Conservation (phyloP, 2,329 filamentous ascomycete genomes). For the Xylariaceae sp. region DNA sequence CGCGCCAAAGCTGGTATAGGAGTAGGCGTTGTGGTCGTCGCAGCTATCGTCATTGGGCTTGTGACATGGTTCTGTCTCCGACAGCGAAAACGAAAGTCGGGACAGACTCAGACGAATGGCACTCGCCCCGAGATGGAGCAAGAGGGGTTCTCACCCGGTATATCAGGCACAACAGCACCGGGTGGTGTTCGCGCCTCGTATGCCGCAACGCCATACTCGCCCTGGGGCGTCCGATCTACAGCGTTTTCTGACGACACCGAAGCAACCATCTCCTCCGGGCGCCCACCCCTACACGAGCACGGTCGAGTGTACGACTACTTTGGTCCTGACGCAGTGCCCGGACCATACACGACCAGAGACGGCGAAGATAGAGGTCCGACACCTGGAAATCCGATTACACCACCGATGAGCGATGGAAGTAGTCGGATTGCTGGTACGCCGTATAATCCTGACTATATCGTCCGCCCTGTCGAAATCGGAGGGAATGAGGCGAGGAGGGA, state of each 20-base stretch:
- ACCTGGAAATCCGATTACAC: no score
- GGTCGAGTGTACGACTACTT: slow-evolving; percentile 38
- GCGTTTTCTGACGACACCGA: slow-evolving; percentile 34
- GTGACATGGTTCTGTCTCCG: slow-evolving; percentile 47
- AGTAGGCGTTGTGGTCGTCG: slow-evolving; percentile 46
- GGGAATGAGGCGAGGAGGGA: background rate
- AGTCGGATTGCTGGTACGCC: slow-evolving; percentile 26
- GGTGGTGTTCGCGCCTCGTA: slow-evolving; percentile 13
- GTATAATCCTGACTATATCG: slow-evolving; percentile 14
- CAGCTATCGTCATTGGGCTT: slow-evolving; percentile 38
- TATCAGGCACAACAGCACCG: background rate
- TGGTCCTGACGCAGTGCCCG: slow-evolving; percentile 40
- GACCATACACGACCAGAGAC: slow-evolving; percentile 42
- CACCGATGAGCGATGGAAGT: slow-evolving; percentile 19
- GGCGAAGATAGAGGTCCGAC: slow-evolving; percentile 1
- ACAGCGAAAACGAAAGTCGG: slow-evolving; percentile 11
- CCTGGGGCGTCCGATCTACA: slow-evolving; percentile 8
- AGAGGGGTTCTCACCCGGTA: background rate
- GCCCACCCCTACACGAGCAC: slow-evolving; percentile 27
- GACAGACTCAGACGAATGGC: slow-evolving; percentile 1
- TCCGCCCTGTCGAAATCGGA: slow-evolving; percentile 12
- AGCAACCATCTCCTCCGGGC: slow-evolving; percentile 19
- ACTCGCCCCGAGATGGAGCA: slow-evolving; percentile 10
- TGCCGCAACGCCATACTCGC: slow-evolving; percentile 10
- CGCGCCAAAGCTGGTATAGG: slow-evolving; percentile 57